These are phyloP conservation scores for Globisporangium cystogenes DNA, from an alignment of 352 stramenopile species.

Conservation along the genomic window DNA sequence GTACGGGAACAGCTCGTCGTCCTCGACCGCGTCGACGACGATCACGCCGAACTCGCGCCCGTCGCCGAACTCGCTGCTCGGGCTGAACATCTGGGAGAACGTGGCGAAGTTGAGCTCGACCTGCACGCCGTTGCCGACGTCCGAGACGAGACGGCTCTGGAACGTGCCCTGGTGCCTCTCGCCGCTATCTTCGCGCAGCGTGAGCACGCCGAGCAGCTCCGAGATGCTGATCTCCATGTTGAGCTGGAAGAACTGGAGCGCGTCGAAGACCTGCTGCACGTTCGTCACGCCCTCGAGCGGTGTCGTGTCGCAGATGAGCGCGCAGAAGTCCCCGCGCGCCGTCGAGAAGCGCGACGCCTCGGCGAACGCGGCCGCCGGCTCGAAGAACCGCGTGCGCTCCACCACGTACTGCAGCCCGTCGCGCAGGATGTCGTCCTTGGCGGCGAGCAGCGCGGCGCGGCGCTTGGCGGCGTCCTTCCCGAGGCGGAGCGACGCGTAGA, in stretches of 20 bases:
- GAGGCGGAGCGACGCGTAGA: not conserved
- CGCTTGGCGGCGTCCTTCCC: not conserved
- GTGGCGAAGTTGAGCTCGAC: constrained; percentile 5
- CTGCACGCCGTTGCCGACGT: not conserved
- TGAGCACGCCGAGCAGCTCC: constrained; percentile 1
- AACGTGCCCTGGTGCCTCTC: not conserved
- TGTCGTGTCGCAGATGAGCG: constrained; percentile 49
- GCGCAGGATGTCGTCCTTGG: not conserved
- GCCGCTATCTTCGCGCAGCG: not conserved
- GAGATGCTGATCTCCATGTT: constrained; percentile 54
- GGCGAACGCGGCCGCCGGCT: constrained; percentile 23
- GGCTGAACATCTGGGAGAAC: constrained; percentile 2
- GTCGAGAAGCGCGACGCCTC: constrained; percentile 42
- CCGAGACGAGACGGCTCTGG: not conserved
- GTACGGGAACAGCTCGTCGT: not conserved
- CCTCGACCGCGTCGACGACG: not conserved
- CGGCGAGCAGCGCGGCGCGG: not conserved
- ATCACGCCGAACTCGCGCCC: not conserved
- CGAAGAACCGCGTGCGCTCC: constrained; percentile 16
- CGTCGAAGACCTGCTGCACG: constrained; percentile 47
- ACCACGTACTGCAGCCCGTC: constrained; percentile 23
- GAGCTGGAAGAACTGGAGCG: constrained; percentile 45
- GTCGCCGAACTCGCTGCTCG: not conserved
- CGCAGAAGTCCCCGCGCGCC: constrained; percentile 33
- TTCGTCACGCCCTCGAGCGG: constrained; percentile 29